Evolutionary conservation across 805 yeast species (phyloP), one percentile per base, ranked within the genome.

Genomic region (Alloascoidea hylecoeti): DNA sequence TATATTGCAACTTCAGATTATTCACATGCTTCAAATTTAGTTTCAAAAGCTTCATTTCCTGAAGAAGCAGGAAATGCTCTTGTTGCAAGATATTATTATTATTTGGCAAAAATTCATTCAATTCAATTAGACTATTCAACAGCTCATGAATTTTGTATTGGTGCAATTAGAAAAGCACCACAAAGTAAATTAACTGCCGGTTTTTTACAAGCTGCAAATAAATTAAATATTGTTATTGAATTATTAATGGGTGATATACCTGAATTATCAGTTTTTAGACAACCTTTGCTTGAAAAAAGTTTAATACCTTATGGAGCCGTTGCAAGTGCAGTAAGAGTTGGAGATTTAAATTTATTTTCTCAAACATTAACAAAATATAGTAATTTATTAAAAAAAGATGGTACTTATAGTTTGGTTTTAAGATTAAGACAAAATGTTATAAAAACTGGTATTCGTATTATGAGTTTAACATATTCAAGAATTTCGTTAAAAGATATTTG

Each of bases 131-230:
- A 92, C 59, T 92, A 92, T 58, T 76, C 95, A 2, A 66, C 82
- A 15, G 96, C 97, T 1, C 78, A 80, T 51, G 95, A 88, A 51
- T 85, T 76, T 53, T 82, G 83, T 40, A 81, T 85, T 40, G 85
- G 92, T n/a, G 96, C 98, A 2, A 80, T 88, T 39, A 78, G 98
- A 63, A 92, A 92, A 57, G 88, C 94, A 5, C 97, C 99, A 17
- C 96, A 85, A 57, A 83, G 94, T 1, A 68, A 72, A 34, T 72
- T 77, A 42, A 85, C 96, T 5, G 58, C 69, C 34, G 98, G 98
- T 2, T 92, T 92, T 56, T 57, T 86, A 45, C 95, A 88, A 59
- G 74, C 82, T 38, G 92, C 96, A 2, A 76, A 88, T 46, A 92
- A 92, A 62, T 70, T 92, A 48, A 80, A 75, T 53, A 81, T 89